phyloP scores from a whole-genome alignment of 345 rosid species.

The Melastoma malabathricum region DNA sequence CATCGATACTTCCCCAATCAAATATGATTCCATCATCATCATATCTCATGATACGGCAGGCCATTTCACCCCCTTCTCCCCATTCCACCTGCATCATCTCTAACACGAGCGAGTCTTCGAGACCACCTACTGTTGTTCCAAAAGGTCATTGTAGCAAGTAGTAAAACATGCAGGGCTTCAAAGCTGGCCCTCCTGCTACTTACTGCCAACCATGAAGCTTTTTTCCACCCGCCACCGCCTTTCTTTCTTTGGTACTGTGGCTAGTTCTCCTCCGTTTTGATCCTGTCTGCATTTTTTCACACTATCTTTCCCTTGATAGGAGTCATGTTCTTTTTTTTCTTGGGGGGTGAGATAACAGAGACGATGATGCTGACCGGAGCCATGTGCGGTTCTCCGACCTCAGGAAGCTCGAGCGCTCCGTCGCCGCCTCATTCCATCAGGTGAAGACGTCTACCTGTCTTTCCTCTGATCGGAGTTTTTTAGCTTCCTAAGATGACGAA shows the following conservation, averaged over 20 bases:
- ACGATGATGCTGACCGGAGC: slow-evolving; percentile 23
- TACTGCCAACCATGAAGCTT: slow-evolving; percentile 30
- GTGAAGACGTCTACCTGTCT: slow-evolving; percentile 20
- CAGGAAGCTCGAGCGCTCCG: slow-evolving; percentile 73
- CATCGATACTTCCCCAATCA: neutral
- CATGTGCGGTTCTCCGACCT: slow-evolving; percentile 39
- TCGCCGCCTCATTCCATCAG: slow-evolving; percentile 41
- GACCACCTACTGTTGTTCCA: slow-evolving; percentile 2
- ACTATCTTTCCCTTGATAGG: no score
- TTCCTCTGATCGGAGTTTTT: neutral
- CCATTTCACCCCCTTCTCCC: neutral
- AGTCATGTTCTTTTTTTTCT: slow-evolving; percentile 4
- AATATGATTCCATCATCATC: slow-evolving; percentile 5
- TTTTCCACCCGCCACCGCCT: slow-evolving; percentile 43
- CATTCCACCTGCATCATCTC: no score
- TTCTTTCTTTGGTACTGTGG: slow-evolving; percentile 49
- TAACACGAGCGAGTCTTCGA: no score
- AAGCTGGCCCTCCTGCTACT: slow-evolving; percentile 19
- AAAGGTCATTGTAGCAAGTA: neutral
- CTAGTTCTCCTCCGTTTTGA: neutral
- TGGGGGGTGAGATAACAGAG: slow-evolving; percentile 18
- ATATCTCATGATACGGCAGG: neutral
- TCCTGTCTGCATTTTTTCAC: neutral
- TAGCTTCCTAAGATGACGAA: neutral
- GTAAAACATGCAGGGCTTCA: slow-evolving; percentile 64